Evolutionary conservation across 1,139 yeast species (phyloP).

Genomic region (Kodamaea fungicola): DNA sequence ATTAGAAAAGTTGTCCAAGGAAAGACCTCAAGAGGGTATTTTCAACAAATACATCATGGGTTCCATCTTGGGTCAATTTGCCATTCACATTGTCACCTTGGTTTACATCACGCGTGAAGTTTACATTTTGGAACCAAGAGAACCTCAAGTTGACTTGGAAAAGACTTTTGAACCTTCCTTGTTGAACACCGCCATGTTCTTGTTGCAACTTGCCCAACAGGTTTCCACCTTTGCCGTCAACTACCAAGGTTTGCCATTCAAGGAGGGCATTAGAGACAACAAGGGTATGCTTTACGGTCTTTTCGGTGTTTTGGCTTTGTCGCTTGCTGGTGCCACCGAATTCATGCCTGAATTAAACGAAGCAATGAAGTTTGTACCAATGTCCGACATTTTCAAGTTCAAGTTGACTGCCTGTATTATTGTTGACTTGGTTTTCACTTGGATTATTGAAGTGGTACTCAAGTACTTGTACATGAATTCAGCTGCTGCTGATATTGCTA

Average conservation of each 20-base stretch:
- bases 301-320: conserved; percentile 84
- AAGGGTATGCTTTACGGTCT: conserved; percentile 97
- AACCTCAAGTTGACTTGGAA: conserved; percentile 83
- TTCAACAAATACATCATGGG: conserved; percentile 96
- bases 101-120: conserved; percentile 81
- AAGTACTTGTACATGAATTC: conserved; percentile 87
- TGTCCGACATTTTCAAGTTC: conserved; percentile 69
- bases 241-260: conserved; percentile 96
- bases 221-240: conserved; percentile 97
- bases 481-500: conserved; percentile 88
- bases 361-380: conserved; percentile 86
- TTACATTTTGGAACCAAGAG: conserved; percentile 86
- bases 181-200: conserved; percentile 92
- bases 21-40: conserved; percentile 97
- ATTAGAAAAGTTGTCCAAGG: conserved; percentile 80
- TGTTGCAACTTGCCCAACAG: conserved; percentile 92
- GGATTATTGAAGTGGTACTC: conserved; percentile 75
- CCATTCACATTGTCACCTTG: conserved; percentile 81
- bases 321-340: conserved; percentile 91
- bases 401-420: conserved; percentile 73
- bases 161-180: conserved; percentile 85
- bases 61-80: conserved; percentile 93
- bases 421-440: conserved; percentile 73
- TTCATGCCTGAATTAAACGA: conserved; percentile 92
- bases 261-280: conserved; percentile 85